A percentile compares a stretch with the other conserved stretches of the same genome.
These are phyloP conservation scores for Ustilago xerochloae DNA, from an alignment of 1,284 basidiomycete genomes.

Conservation along the genomic window DNA sequence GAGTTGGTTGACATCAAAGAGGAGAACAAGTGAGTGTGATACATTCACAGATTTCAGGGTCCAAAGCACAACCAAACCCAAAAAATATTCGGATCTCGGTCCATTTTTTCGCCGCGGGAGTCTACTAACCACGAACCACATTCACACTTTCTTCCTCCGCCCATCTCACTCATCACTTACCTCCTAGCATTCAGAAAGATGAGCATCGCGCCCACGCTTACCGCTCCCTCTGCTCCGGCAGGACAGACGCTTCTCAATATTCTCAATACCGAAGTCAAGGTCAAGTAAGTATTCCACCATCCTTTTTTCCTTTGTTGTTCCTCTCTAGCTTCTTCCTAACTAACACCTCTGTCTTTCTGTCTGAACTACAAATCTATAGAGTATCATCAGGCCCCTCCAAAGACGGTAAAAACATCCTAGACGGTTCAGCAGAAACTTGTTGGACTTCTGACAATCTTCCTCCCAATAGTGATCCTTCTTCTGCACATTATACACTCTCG, in stretches of 20 bases:
- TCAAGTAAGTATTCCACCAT: conserved; percentile 26
- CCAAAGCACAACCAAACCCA: background rate
- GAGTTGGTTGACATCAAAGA: no score
- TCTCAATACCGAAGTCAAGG: conserved; percentile 28
- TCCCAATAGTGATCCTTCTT: conserved; percentile 25
- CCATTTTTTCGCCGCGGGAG: background rate
- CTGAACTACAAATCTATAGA: background rate
- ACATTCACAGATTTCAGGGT: no score
- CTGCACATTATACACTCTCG: conserved; percentile 10
- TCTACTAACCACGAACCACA: background rate
- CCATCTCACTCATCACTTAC: background rate
- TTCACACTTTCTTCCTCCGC: background rate
- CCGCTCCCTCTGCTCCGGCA: background rate
- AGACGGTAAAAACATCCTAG: conserved; percentile 42
- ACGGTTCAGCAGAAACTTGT: conserved; percentile 42
- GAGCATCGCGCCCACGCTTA: conserved; percentile 30
- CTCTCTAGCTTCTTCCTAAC: background rate
- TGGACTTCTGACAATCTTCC: conserved; percentile 48
- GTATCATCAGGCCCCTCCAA: conserved; percentile 46
- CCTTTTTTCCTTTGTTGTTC: background rate
- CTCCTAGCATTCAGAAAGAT: background rate
- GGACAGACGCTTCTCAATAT: conserved; percentile 22
- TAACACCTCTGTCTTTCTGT: background rate
- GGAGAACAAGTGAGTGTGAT: no score
- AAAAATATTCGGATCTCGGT: background rate